Evolutionary conservation across 163 green algal species (phyloP).

Genomic region (Trebouxia gelatinosa): DNA sequence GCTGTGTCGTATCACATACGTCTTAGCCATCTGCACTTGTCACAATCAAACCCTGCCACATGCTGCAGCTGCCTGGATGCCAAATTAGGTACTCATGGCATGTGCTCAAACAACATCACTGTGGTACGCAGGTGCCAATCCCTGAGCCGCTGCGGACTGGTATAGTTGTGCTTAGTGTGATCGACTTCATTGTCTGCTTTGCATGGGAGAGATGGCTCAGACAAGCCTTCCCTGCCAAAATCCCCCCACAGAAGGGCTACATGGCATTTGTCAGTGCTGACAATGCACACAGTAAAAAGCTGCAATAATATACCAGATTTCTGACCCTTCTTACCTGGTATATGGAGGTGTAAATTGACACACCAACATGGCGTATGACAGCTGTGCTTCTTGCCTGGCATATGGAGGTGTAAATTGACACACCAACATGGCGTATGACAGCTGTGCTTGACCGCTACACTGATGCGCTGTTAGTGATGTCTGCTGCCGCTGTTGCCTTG

Average conservation of each 20-base stretch:
- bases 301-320: no score
- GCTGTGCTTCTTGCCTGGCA: no score
- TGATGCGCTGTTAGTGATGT: no score
- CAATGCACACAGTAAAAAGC: neutral
- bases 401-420: no score
- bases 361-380: no score
- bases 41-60: neutral
- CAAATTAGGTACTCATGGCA: neutral
- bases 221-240: constrained; percentile 46
- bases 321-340: no score
- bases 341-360: no score
- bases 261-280: constrained; percentile 24
- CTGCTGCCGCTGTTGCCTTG: no score
- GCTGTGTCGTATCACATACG: neutral
- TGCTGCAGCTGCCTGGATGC: neutral
- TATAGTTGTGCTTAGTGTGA: constrained; percentile 24
- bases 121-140: constrained; percentile 35
- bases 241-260: constrained; percentile 65
- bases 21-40: neutral
- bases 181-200: constrained; percentile 18
- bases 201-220: constrained; percentile 36
- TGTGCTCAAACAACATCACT: neutral
- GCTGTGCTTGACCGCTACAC: no score
- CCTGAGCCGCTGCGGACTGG: constrained; percentile 11
- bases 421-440: no score